Percentiles rank a stretch among this genome's conserved stretches.
Conservation (phyloP, 2,329 filamentous ascomycete genomes). For the Chaetomiaceae sp. region DNA sequence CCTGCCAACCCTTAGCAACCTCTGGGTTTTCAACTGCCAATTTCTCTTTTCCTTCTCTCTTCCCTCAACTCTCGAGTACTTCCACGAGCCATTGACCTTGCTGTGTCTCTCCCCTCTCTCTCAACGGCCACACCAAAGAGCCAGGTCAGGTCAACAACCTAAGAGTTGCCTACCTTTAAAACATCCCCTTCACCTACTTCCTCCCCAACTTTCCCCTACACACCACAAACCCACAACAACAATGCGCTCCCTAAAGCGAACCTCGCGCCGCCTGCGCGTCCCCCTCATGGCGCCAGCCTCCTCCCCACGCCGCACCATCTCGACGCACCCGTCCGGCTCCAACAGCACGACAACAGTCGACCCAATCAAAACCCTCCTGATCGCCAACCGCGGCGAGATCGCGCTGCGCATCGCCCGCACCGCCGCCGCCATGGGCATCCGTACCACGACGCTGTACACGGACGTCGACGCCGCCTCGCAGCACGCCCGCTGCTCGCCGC, state of each 20-base stretch:
- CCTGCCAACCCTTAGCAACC: no score
- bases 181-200: not conserved
- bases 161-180: no score
- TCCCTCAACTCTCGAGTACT: not conserved
- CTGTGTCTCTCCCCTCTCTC: no score
- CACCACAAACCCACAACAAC: slow-evolving; percentile 19
- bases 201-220: not conserved
- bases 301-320: slow-evolving; percentile 24
- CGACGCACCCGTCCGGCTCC: slow-evolving; percentile 31
- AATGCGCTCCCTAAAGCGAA: slow-evolving; percentile 54
- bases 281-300: slow-evolving; percentile 11
- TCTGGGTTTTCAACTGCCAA: not conserved
- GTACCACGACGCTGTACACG: slow-evolving; percentile 91
- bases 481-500: slow-evolving; percentile 80
- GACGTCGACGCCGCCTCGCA: slow-evolving; percentile 83
- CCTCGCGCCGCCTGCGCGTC: slow-evolving; percentile 42
- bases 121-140: no score
- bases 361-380: slow-evolving; percentile 74
- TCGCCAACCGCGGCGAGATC: slow-evolving; percentile 96
- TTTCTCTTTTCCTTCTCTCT: slow-evolving; percentile 4
- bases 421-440: slow-evolving; percentile 81
- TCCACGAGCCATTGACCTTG: slow-evolving; percentile 3
- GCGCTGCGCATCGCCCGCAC: slow-evolving; percentile 89
- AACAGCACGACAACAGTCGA: slow-evolving; percentile 35
- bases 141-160: no score